A percentile compares a stretch with the other conserved stretches of the same genome.
phyloP scores from a whole-genome alignment of 129 eudicot species.

The Flaveria ramosissima region DNA sequence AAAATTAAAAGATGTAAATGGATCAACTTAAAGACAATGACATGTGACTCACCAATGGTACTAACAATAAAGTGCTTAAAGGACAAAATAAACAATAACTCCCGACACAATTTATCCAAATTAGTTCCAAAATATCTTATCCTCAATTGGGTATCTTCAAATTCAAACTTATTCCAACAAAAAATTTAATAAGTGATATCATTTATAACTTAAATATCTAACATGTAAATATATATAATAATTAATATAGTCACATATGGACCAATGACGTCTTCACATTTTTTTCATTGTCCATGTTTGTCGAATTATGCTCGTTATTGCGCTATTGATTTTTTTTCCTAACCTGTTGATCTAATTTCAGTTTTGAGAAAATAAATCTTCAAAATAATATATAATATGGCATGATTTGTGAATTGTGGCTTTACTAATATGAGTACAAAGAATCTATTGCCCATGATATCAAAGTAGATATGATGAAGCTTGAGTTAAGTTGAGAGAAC shows the following conservation, averaged over 20 bases:
- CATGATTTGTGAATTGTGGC: neutral
- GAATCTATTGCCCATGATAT: slow-evolving; percentile 29
- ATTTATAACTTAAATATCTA: neutral
- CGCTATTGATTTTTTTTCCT: neutral
- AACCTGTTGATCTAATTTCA: neutral
- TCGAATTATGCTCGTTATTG: neutral
- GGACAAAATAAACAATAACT: slow-evolving; percentile 36
- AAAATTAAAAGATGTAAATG: slow-evolving; percentile 24
- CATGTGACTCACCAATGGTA: slow-evolving; percentile 45
- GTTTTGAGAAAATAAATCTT: neutral
- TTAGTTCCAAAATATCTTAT: slow-evolving; percentile 27
- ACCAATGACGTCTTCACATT: neutral
- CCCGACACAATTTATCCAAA: slow-evolving; percentile 31
- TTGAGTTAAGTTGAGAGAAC: slow-evolving; percentile 26
- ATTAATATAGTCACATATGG: neutral
- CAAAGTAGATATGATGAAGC: slow-evolving; percentile 23
- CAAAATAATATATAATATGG: neutral
- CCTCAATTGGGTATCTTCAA: slow-evolving; percentile 12
- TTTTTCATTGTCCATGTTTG: neutral
- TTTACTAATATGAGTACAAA: slow-evolving; percentile 7
- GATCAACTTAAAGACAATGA: slow-evolving; percentile 41
- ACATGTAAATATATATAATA: neutral
- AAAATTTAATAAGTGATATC: neutral
- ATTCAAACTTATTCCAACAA: slow-evolving; percentile 10
- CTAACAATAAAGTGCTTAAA: slow-evolving; percentile 35